phyloP scores from a whole-genome alignment of 805 yeast species.

The Hanseniaspora mollemarum region DNA sequence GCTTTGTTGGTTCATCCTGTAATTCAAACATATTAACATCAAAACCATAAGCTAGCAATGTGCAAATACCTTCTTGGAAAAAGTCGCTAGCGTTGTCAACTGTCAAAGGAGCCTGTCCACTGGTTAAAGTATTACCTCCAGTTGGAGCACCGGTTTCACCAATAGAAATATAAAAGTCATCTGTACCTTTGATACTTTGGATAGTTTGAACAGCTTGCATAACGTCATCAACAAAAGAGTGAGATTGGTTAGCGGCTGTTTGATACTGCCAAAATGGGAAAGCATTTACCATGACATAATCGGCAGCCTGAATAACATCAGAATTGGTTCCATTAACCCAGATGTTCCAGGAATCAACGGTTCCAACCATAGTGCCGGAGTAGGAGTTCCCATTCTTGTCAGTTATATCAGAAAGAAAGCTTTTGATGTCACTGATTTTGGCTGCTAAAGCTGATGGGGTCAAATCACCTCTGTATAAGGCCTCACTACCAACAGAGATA shows the following conservation, averaged over 20 bases:
- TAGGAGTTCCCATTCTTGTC: conserved; percentile 78
- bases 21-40: conserved; percentile 91
- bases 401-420: conserved; percentile 45
- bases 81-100: conserved; percentile 60
- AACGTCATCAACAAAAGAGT: conserved; percentile 89
- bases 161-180: conserved; percentile 83
- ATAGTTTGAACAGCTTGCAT: conserved; percentile 91
- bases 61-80: conserved; percentile 87
- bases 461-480: conserved; percentile 80
- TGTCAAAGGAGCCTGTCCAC: conserved; percentile 44
- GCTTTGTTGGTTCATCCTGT: conserved; percentile 93
- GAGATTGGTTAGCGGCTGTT: conserved; percentile 66
- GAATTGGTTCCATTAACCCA: conserved; percentile 65
- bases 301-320: conserved; percentile 69
- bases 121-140: conserved; percentile 44
- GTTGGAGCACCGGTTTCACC: conserved; percentile 99
- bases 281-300: conserved; percentile 83
- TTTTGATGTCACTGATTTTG: conserved; percentile 52
- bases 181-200: conserved; percentile 75
- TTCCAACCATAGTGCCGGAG: conserved; percentile 65
- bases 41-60: conserved; percentile 90
- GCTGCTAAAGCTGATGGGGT: conserved; percentile 63
- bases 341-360: conserved; percentile 93
- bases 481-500: conserved; percentile 89
- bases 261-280: conserved; percentile 99